Evolutionary conservation across 768 basidiomycete species (phyloP).

Genomic region (Termitomyces sp.): DNA sequence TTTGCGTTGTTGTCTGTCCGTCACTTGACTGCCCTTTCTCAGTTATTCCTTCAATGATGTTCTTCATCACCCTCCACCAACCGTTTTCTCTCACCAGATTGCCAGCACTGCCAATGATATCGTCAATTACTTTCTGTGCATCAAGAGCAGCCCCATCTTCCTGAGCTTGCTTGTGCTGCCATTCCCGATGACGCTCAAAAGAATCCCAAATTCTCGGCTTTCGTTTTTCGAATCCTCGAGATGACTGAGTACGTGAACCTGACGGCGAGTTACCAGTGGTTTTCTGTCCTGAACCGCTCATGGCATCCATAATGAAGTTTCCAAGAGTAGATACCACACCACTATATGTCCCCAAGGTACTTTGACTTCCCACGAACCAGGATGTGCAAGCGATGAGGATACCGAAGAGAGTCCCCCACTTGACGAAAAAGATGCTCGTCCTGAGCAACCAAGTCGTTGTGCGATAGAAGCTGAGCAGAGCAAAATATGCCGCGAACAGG

Average conservation of each 20-base stretch:
- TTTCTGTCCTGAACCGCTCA: slow-evolving; percentile 32
- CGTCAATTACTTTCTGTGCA: slow-evolving; percentile 41
- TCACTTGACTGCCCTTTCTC: slow-evolving; percentile 1
- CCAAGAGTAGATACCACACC: slow-evolving; percentile 36
- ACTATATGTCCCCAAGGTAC: slow-evolving; percentile 30
- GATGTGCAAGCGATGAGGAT: slow-evolving; percentile 48
- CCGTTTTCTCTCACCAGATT: slow-evolving; percentile 19
- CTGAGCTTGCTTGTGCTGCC: slow-evolving; percentile 42
- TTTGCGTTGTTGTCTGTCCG: slow-evolving; percentile 11
- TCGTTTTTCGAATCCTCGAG: slow-evolving; percentile 13
- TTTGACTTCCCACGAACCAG: slow-evolving; percentile 44
- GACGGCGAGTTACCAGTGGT: slow-evolving; percentile 22
- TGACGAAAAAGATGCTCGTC: slow-evolving; percentile 61
- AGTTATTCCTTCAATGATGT: slow-evolving; percentile 9
- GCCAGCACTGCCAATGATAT: slow-evolving; percentile 31
- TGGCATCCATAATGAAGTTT: slow-evolving; percentile 33
- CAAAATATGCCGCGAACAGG: slow-evolving; percentile 68
- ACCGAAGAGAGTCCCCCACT: slow-evolving; percentile 67
- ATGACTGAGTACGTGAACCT: slow-evolving; percentile 16
- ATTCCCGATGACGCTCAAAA: slow-evolving; percentile 54
- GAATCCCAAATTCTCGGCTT: slow-evolving; percentile 57
- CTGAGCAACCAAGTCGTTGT: slow-evolving; percentile 74
- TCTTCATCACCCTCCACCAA: slow-evolving; percentile 29
- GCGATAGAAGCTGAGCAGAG: slow-evolving; percentile 71
- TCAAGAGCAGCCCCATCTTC: slow-evolving; percentile 23